A percentile compares a stretch with the other conserved stretches of the same genome.
Evolutionary conservation across 2,329 filamentous ascomycete species (phyloP).

Genomic region (Xylariaceae sp.): DNA sequence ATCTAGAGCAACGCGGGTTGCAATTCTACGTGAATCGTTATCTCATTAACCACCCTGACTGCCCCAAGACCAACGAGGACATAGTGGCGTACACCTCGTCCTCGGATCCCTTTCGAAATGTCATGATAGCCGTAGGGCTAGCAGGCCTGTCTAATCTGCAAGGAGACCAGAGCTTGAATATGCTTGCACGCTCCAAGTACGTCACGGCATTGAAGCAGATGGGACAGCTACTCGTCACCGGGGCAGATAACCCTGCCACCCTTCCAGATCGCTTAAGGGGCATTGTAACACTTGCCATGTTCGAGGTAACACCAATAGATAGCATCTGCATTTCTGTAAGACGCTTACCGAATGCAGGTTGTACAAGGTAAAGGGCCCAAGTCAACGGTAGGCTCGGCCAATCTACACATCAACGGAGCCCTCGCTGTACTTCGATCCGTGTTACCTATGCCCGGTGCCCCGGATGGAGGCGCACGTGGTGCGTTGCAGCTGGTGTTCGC

Average conservation of each 20-base stretch:
- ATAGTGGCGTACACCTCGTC: constrained; percentile 41
- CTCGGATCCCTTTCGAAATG: constrained; percentile 47
- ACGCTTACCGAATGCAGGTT: constrained; percentile 31
- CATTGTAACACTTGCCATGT: constrained; percentile 62
- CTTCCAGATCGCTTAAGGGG: constrained; percentile 52
- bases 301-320: constrained; percentile 51
- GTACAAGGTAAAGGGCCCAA: constrained; percentile 50
- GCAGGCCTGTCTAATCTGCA: constrained; percentile 60
- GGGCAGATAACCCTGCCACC: constrained; percentile 34
- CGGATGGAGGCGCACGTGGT: constrained; percentile 51
- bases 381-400: constrained; percentile 53
- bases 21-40: constrained; percentile 57
- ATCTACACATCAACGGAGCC: constrained; percentile 62
- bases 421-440: constrained; percentile 57
- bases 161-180: constrained; percentile 48
- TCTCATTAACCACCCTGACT: constrained; percentile 54
- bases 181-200: constrained; percentile 56
- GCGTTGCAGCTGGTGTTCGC: constrained; percentile 60
- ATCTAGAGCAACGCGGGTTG: constrained; percentile 50
- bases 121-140: constrained; percentile 60
- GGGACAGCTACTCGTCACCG: constrained; percentile 43
- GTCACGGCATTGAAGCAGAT: constrained; percentile 54
- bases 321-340: not conserved
- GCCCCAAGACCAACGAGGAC: constrained; percentile 44
- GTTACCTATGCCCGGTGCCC: constrained; percentile 42